phyloP scores from a whole-genome alignment of 331 rosid genomes.

The Malus hybrid region DNA sequence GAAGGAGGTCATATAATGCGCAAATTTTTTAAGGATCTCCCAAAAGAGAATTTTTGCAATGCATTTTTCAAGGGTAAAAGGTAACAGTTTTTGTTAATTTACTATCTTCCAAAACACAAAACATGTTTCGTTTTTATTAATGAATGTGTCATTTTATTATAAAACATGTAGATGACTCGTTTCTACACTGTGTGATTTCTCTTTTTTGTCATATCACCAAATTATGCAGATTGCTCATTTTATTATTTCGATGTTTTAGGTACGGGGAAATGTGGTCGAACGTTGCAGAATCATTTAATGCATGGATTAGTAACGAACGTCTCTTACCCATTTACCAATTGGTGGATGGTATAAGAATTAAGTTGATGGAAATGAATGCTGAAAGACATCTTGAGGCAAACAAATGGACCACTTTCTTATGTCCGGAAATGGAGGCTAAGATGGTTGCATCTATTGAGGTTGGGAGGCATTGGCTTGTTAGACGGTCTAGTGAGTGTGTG shows the following conservation, averaged over 20 bases:
- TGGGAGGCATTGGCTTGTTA: no score
- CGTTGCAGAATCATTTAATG: not conserved
- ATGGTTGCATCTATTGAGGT: not conserved
- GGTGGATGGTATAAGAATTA: not conserved
- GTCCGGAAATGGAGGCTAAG: not conserved
- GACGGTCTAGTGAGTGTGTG: no score
- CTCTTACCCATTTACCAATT: not conserved
- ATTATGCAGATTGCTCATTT: not conserved
- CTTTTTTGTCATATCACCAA: not conserved
- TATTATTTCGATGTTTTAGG: not conserved
- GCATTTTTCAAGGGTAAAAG: not conserved
- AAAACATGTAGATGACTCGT: not conserved
- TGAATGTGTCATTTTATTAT: not conserved
- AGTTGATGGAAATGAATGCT: not conserved
- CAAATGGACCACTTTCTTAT: not conserved
- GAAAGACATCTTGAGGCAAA: not conserved
- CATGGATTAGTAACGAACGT: not conserved
- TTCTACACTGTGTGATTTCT: not conserved
- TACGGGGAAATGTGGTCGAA: not conserved
- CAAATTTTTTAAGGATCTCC: not conserved
- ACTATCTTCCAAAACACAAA: not conserved
- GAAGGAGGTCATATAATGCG: not conserved
- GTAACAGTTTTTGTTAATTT: not conserved
- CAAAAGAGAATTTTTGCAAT: not conserved
- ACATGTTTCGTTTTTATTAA: no score